Evolutionary conservation across 768 basidiomycete genomes (phyloP).

Genomic region (Rhodosporidiobolus odoratus): DNA sequence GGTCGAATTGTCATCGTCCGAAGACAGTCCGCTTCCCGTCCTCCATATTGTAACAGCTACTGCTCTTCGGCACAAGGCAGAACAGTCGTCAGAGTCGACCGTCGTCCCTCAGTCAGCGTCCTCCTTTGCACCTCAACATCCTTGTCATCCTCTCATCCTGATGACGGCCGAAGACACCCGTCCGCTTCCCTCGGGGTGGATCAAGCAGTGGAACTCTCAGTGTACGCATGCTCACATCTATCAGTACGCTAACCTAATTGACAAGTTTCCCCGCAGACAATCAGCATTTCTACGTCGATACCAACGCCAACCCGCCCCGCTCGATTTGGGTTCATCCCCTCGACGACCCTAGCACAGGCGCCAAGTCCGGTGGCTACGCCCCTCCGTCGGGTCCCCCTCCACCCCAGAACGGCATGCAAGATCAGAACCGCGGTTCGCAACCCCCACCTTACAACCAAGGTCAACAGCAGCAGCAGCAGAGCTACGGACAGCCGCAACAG

Average conservation of each 20-base stretch:
- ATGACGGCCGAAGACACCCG: too few relatives aligned
- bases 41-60: too few relatives aligned
- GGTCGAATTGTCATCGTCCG: too few relatives aligned
- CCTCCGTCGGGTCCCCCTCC: constrained; percentile 29
- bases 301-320: constrained; percentile 31
- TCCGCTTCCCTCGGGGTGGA: constrained; percentile 17
- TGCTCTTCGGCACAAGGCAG: too few relatives aligned
- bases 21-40: too few relatives aligned
- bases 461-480: background rate
- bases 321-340: constrained; percentile 40
- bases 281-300: constrained; percentile 41
- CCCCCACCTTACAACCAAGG: background rate
- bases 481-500: background rate
- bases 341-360: constrained; percentile 16
- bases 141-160: too few relatives aligned
- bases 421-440: background rate
- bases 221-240: background rate
- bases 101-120: too few relatives aligned
- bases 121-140: too few relatives aligned
- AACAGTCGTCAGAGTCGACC: too few relatives aligned
- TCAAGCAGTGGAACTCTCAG: constrained; percentile 20
- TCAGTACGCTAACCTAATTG: background rate
- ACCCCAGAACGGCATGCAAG: background rate
- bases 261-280: background rate
- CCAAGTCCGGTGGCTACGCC: background rate